Percentiles rank a stretch among this genome's conserved stretches.
These are phyloP conservation scores for Euryodendron excelsum DNA, from an alignment of 148 eudicot genomes.

Conservation along the genomic window DNA sequence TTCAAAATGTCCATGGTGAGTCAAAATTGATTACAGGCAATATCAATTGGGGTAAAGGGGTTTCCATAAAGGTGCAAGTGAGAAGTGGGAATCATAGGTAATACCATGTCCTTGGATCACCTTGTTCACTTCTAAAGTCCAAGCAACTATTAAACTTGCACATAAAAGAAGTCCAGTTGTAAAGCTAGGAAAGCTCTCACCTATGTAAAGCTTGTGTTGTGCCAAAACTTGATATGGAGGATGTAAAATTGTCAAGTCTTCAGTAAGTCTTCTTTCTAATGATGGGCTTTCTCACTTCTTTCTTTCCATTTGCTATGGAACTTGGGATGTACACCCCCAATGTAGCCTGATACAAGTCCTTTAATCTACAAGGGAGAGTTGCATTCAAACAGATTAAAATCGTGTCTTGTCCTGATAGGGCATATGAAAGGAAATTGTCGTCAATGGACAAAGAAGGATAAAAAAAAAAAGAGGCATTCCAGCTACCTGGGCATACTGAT, in stretches of 20 bases:
- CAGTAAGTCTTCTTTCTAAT: slow-evolving; percentile 76
- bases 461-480: not conserved
- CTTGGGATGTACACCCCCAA: slow-evolving; percentile 45
- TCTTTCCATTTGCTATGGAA: slow-evolving; percentile 50
- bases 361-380: slow-evolving; percentile 46
- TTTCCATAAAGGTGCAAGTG: not conserved
- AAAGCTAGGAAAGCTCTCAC: slow-evolving; percentile 14
- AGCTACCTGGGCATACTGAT: slow-evolving; percentile 85
- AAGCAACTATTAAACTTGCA: not conserved
- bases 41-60: not conserved
- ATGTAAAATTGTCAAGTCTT: slow-evolving; percentile 1
- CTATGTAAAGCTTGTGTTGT: not conserved
- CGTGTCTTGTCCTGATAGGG: not conserved
- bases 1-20: not conserved
- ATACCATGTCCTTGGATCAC: not conserved
- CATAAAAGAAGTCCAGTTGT: not conserved
- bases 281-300: slow-evolving; percentile 55
- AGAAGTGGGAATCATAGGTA: not conserved
- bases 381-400: slow-evolving; percentile 2
- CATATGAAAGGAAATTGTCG: not conserved
- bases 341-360: slow-evolving; percentile 70
- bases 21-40: not conserved
- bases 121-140: not conserved
- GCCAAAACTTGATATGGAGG: slow-evolving; percentile 12
- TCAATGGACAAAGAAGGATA: not conserved